phyloP scores from a whole-genome alignment of 192 early-diverging fungal genomes.

The Lobulomyces angularis region DNA sequence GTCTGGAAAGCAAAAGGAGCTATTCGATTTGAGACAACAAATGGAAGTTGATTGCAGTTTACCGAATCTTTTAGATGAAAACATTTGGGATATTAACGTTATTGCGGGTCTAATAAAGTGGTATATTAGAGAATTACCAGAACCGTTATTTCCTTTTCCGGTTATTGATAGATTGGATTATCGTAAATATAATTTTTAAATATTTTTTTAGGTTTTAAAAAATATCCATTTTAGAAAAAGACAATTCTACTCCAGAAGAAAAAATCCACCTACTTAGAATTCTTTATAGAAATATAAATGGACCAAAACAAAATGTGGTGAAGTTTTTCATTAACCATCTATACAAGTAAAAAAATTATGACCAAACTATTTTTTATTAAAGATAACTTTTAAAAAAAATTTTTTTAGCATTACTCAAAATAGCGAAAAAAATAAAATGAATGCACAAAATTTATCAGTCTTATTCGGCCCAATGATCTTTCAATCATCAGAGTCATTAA shows the following conservation, averaged over 20 bases:
- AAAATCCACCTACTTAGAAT: conserved; percentile 23
- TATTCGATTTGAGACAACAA: conserved; percentile 9
- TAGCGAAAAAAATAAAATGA: conserved; percentile 54
- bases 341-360: conserved; percentile 22
- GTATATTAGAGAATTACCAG: conserved; percentile 50
- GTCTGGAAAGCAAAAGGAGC: conserved; percentile 15
- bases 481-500: too few species aligned
- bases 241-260: not conserved
- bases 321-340: conserved; percentile 45
- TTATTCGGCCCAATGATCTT: conserved; percentile 55
- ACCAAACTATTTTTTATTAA: not conserved
- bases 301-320: conserved; percentile 37
- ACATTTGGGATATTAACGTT: conserved; percentile 43
- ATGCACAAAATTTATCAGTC: conserved; percentile 39
- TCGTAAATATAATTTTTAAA: conserved; percentile 20
- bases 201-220: conserved; percentile 2
- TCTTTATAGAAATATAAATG: conserved; percentile 21
- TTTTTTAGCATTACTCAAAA: conserved; percentile 27
- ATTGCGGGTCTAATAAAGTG: conserved; percentile 51
- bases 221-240: conserved; percentile 8
- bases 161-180: conserved; percentile 39
- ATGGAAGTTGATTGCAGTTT: conserved; percentile 12
- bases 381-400: too few species aligned
- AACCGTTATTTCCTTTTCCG: conserved; percentile 44
- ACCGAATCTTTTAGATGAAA: conserved; percentile 15